phyloP scores from a whole-genome alignment of 225 moss, liverwort and hornwort species.

The Sphagnum contortum region DNA sequence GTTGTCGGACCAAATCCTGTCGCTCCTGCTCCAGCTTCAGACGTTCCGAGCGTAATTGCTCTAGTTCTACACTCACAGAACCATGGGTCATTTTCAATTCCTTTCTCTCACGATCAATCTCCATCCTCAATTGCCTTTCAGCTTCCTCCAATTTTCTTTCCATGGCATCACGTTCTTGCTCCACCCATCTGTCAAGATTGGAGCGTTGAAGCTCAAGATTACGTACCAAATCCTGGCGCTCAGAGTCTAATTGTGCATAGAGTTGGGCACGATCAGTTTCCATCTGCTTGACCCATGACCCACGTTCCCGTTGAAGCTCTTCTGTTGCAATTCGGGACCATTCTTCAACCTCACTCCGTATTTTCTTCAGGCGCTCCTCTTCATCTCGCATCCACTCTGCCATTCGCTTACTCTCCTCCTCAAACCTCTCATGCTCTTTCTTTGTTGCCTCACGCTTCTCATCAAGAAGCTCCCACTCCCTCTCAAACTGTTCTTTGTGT shows the following conservation, averaged over 20 bases:
- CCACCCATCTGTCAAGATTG: constrained; percentile 71
- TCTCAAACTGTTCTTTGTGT: constrained; percentile 85
- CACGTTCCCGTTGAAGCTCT: constrained; percentile 75
- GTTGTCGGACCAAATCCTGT: constrained; percentile 64
- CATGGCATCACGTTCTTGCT: constrained; percentile 65
- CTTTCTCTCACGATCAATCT: constrained; percentile 64
- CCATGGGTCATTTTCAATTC: constrained; percentile 51
- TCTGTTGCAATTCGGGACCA: constrained; percentile 60
- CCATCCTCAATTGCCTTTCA: constrained; percentile 45
- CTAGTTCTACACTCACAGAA: constrained; percentile 32
- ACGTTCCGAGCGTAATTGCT: constrained; percentile 47
- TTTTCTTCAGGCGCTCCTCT: constrained; percentile 71
- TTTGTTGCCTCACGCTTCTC: constrained; percentile 80
- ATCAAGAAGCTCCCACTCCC: constrained; percentile 93
- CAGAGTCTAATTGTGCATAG: constrained; percentile 64
- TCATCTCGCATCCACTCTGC: constrained; percentile 79
- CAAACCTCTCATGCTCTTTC: constrained; percentile 70
- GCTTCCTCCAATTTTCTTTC: constrained; percentile 72
- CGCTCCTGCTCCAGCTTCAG: constrained; percentile 78
- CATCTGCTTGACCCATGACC: constrained; percentile 58
- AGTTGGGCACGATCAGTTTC: constrained; percentile 80
- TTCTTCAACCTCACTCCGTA: constrained; percentile 61
- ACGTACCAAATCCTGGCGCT: constrained; percentile 71
- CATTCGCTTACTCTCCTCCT: constrained; percentile 80
- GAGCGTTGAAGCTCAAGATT: constrained; percentile 72